Evolutionary conservation across 2,329 filamentous ascomycete genomes (phyloP), one percentile per base, ranked within the genome.

Genomic region (Aspergillus unguis): DNA sequence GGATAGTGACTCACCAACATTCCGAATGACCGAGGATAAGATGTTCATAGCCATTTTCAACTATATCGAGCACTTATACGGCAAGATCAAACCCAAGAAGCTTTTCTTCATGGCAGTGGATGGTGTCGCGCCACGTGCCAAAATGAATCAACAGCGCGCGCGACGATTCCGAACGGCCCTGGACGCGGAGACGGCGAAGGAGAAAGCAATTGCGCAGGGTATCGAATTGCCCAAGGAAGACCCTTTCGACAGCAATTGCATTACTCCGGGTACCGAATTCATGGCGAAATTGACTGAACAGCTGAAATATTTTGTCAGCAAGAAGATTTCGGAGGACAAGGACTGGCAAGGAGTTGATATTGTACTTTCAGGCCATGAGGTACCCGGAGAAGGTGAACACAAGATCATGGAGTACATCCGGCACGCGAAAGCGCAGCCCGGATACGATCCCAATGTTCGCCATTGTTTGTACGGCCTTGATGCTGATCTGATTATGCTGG

Each of bases 371-470:
- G 94, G 95, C 50, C 95, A 99, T 68, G 95, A 99, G 73, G 92
- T 97, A 27, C 94, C 94, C 5, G 94, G 94, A 64, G 95, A 99
- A 75, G 94, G 94, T 64, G 94, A 99, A 74, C 94, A 99, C 79
- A 99, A 99, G 77, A 96, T 99, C 74, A 99, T 99, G 94, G 95
- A 99, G 74, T 99, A 99, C 73, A 99, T 99, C 72, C 88, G 94
- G 62, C 90, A 95, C 73, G 90, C 94, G 57, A 97, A 97, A 79
- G 91, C 92, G 44, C 94, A 99, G 72, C 89, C 89, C 2, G 84
- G 86, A 58, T 99, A 99, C 73, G 86, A 96, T 70, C 83, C 90
- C 45, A 97, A 99, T 66, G 84, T 96, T 57, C 89, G 94, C 53
- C 94, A 99, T 74, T 99, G 95, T 73, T 80, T 99, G 58, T 99